Conservation (phyloP, 2,329 filamentous ascomycete genomes). For the Didymella exigua region DNA sequence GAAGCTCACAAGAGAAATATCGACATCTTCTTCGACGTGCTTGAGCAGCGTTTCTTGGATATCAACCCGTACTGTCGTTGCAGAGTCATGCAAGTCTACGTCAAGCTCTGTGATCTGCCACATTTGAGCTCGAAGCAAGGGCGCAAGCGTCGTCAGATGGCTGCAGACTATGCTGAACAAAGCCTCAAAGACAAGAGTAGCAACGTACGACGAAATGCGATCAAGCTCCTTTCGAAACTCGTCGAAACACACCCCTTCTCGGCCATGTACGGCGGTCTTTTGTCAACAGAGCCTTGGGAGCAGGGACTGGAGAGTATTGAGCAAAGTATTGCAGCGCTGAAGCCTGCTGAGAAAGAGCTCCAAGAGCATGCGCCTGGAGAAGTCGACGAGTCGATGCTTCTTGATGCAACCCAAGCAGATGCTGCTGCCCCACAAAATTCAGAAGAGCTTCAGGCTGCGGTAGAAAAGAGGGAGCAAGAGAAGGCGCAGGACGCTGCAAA, state of each 20-base stretch:
- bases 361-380: conserved; percentile 69
- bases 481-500: conserved; percentile 72
- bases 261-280: conserved; percentile 69
- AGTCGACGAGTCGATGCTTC: conserved; percentile 77
- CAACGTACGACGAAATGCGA: conserved; percentile 92
- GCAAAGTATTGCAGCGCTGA: conserved; percentile 77
- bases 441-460: conserved; percentile 72
- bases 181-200: conserved; percentile 98
- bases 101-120: conserved; percentile 90
- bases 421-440: conserved; percentile 53
- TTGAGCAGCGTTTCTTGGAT: conserved; percentile 95
- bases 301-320: conserved; percentile 82
- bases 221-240: conserved; percentile 85
- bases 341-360: conserved; percentile 77
- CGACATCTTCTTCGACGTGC: conserved; percentile 93
- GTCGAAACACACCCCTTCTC: conserved; percentile 91
- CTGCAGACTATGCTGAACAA: conserved; percentile 82
- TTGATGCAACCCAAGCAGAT: conserved; percentile 84
- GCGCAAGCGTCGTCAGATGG: conserved; percentile 79
- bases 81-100: conserved; percentile 89
- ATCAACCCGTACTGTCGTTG: conserved; percentile 96
- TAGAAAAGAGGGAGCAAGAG: conserved; percentile 60
- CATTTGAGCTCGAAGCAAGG: conserved; percentile 65
- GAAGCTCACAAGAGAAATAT: conserved; percentile 95
- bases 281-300: conserved; percentile 85